Evolutionary conservation across 1,284 basidiomycete genomes (phyloP).

Genomic region (Phellopilus nigrolimitatus): DNA sequence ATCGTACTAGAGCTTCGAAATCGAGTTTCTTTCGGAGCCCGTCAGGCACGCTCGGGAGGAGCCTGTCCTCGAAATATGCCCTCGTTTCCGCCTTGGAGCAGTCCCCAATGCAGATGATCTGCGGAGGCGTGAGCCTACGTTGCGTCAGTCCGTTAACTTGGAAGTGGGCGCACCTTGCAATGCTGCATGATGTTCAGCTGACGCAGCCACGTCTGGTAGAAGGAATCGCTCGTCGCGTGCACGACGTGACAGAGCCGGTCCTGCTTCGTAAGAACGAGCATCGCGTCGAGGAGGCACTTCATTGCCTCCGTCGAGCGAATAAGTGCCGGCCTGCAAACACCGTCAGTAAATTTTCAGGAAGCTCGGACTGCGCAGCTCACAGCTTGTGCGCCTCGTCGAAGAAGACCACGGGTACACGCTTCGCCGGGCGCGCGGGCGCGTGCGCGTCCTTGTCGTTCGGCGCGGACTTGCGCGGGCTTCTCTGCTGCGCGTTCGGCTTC

Average conservation of each 20-base stretch:
- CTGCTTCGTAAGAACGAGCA: slow-evolving; percentile 82
- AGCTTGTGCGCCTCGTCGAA: slow-evolving; percentile 81
- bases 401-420: slow-evolving; percentile 76
- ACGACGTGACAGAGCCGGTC: slow-evolving; percentile 78
- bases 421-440: slow-evolving; percentile 37
- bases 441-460: slow-evolving; percentile 33
- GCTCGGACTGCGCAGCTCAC: slow-evolving; percentile 35
- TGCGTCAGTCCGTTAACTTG: not conserved
- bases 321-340: slow-evolving; percentile 50
- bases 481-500: slow-evolving; percentile 26
- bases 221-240: slow-evolving; percentile 78
- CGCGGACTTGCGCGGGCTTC: slow-evolving; percentile 25
- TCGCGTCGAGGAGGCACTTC: slow-evolving; percentile 77
- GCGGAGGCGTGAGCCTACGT: slow-evolving; percentile 22
- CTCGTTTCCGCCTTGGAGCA: slow-evolving; percentile 66
- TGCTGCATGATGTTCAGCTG: slow-evolving; percentile 75
- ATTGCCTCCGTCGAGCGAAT: slow-evolving; percentile 73
- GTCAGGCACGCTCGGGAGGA: slow-evolving; percentile 61
- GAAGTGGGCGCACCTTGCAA: slow-evolving; percentile 50
- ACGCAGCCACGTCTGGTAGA: slow-evolving; percentile 77
- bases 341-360: not conserved
- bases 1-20: slow-evolving; percentile 68
- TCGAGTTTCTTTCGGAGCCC: slow-evolving; percentile 45
- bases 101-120: slow-evolving; percentile 77
- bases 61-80: slow-evolving; percentile 55